Conservation (phyloP, 176 grass and related monocot species). For the Tillandsia leiboldiana region DNA sequence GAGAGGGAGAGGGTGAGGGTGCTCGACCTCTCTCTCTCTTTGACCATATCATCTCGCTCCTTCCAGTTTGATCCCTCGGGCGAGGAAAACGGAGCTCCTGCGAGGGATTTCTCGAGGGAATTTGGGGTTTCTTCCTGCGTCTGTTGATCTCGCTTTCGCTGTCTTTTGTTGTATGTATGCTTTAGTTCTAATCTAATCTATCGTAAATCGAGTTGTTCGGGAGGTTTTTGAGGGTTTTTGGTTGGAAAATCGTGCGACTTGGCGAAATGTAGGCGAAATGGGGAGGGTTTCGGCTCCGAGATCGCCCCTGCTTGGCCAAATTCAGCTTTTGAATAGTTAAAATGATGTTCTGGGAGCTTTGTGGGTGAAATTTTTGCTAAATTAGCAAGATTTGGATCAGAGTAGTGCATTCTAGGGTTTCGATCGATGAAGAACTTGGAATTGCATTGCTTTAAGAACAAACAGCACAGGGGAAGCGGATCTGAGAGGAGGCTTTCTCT, state of each 20-base stretch:
- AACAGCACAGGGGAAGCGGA: slow-evolving; percentile 9
- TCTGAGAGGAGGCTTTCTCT: slow-evolving; percentile 68
- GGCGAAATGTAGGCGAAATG: slow-evolving; percentile 5
- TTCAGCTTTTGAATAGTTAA: too few species aligned
- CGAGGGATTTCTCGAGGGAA: neutral
- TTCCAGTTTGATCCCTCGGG: neutral
- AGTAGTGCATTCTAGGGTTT: neutral
- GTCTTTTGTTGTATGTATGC: neutral
- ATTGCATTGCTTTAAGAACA: slow-evolving; percentile 73
- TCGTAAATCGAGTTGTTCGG: neutral
- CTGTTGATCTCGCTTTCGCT: neutral
- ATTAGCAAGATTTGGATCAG: neutral
- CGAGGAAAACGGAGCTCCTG: neutral
- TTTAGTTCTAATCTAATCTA: neutral
- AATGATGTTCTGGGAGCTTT: too few species aligned
- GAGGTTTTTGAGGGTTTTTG: neutral
- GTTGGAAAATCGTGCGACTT: neutral
- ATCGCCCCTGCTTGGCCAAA: neutral
- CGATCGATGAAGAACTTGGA: slow-evolving; percentile 53
- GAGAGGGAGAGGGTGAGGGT: too few species aligned
- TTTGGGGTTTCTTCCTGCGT: neutral
- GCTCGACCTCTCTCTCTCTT: neutral
- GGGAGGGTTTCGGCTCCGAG: neutral
- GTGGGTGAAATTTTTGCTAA: too few species aligned
- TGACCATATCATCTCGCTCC: neutral